Evolutionary conservation across 352 stramenopile genomes (phyloP), one percentile per base, ranked within the genome.

Genomic region (Phytophthora meadii): DNA sequence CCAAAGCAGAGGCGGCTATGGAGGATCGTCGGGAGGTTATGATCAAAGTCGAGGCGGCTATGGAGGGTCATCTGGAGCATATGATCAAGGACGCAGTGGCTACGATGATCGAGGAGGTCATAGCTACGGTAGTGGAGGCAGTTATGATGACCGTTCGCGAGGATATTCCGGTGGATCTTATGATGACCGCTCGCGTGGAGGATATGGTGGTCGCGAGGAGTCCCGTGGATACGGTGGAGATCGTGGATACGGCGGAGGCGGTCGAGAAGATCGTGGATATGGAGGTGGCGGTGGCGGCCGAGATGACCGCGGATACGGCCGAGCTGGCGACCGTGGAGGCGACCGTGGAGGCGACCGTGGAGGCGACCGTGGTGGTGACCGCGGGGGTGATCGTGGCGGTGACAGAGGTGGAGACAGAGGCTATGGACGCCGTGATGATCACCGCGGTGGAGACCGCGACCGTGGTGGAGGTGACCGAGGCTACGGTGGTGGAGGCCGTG

Each of bases 1-100:
- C 5, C 70, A 41, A 11, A 67, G 44, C 27, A 49, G 74, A 48
- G 65, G 70, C 9, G 58, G 74, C 2, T 82, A 84, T 44, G 69
- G 66, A 15, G 64, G 57, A 14, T 50, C 53, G 3, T 57, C 53
- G n/a, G 46, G 68, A 36, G 72, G 68, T 3, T 79, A 77, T 32
- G 72, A 77, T 12, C 59, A 68, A 28, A 68, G 58, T 30, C 58
- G 63, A 4, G 30, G 68, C 30, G 64, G 56, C 17, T 61, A 60
- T 51, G 61, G 52, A 58, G 40, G 34, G 22, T 27, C 32, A 15
- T 15, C 14, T n/a, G 32, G 40, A 6, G 37, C 17, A 19, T 60
- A 60, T 32, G 52, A 34, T 45, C 34, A 46, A 50, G 32, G 57
- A n/a, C 48, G 58, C 11, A 49, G 66, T 25, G 68, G 63, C 8